Evolutionary conservation across 352 stramenopile genomes (phyloP).

Genomic region (Pythium monospermum): DNA sequence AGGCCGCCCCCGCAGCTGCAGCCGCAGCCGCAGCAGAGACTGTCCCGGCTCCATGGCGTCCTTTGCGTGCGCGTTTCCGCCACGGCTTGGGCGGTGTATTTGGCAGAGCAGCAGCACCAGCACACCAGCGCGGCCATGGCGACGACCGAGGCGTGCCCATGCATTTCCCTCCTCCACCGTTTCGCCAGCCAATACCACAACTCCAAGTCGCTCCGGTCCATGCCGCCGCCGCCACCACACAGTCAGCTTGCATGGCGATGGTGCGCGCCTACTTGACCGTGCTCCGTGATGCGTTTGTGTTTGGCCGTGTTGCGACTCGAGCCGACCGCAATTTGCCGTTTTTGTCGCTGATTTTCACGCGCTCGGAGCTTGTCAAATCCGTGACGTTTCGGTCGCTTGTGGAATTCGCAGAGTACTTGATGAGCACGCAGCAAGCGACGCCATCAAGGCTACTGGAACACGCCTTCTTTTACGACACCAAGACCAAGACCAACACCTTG

Average conservation of each 20-base stretch:
- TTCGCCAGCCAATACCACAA: too few relatives aligned
- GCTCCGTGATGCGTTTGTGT: slow-evolving; percentile 11
- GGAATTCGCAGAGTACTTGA: slow-evolving; percentile 63
- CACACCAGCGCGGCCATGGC: too few relatives aligned
- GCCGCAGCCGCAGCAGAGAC: too few relatives aligned
- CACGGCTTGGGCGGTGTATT: too few relatives aligned
- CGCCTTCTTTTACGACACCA: slow-evolving; percentile 27
- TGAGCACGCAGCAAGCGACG: slow-evolving; percentile 31
- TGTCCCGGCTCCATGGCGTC: too few relatives aligned
- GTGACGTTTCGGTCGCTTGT: slow-evolving; percentile 46
- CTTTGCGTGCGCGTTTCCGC: too few relatives aligned
- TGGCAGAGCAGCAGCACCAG: too few relatives aligned
- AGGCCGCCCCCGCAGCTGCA: too few relatives aligned
- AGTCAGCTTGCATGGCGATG: slow-evolving; percentile 1
- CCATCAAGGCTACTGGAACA: slow-evolving; percentile 47
- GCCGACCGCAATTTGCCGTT: slow-evolving; percentile 13
- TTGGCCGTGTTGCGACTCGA: slow-evolving; percentile 3
- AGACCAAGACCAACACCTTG: slow-evolving; percentile 11
- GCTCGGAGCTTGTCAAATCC: slow-evolving; percentile 26
- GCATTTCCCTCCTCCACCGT: too few relatives aligned
- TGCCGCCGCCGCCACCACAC: not conserved
- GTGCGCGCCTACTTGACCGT: slow-evolving; percentile 10
- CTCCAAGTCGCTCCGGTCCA: too few relatives aligned
- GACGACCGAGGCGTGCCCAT: too few relatives aligned
- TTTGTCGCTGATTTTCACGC: slow-evolving; percentile 27